These are phyloP conservation scores for Arabidopsis lyrata DNA, from an alignment of 441 rosid genomes.

Conservation along the genomic window DNA sequence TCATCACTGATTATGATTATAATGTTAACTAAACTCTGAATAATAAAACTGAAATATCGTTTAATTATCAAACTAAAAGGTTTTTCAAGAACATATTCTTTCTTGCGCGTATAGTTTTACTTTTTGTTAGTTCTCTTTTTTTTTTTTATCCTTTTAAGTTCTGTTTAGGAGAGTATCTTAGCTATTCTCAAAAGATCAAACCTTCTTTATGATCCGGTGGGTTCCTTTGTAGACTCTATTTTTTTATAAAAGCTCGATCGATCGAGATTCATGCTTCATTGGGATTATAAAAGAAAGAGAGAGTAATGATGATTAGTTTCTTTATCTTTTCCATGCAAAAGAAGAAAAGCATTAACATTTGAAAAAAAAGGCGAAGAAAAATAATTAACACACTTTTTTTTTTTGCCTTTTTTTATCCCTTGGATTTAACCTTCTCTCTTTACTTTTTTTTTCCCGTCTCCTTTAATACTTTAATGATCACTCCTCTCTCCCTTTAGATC, in stretches of 20 bases:
- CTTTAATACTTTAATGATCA: conserved; percentile 46
- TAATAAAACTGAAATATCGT: background rate
- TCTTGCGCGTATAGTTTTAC: conserved; percentile 27
- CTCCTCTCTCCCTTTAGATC: conserved; percentile 39
- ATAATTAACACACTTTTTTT: conserved; percentile 31
- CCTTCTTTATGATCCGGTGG: conserved; percentile 39
- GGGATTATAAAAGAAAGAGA: conserved; percentile 50
- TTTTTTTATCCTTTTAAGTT: background rate
- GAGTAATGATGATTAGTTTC: conserved; percentile 41
- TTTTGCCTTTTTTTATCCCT: conserved; percentile 36
- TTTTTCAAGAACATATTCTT: conserved; percentile 23
- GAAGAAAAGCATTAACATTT: conserved; percentile 44
- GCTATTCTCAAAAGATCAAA: conserved; percentile 32
- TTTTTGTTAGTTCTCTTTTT: conserved; percentile 8
- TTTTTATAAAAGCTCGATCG: conserved; percentile 37
- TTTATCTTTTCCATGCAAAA: conserved; percentile 49
- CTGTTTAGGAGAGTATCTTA: conserved; percentile 26
- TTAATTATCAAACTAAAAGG: conserved; percentile 23
- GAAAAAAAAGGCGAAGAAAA: conserved; percentile 37
- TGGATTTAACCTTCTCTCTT: conserved; percentile 43
- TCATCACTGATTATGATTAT: background rate
- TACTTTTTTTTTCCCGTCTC: conserved; percentile 33
- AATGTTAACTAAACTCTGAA: background rate
- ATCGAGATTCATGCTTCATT: conserved; percentile 46
- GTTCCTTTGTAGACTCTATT: conserved; percentile 37